Evolutionary conservation across 2,329 filamentous ascomycete genomes (phyloP), one percentile per base, ranked within the genome.

Genomic region (Fusarium transvaalense): DNA sequence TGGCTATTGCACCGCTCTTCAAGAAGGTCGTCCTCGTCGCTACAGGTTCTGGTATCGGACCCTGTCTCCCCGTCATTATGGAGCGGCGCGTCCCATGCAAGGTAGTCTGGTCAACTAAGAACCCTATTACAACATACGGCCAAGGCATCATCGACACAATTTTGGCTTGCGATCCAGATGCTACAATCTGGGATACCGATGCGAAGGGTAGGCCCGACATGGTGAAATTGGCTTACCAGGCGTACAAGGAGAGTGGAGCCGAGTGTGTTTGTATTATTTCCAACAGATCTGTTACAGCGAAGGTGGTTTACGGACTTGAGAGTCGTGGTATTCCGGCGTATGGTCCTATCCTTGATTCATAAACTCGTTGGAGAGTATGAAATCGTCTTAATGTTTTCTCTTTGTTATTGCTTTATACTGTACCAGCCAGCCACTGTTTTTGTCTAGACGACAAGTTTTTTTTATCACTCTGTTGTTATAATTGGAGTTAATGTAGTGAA

Each of bases 191-290:
- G 74, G 88, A 92, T 71, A 91, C 89, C 3, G 81, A 82, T 46
- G 75, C 78, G 34, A 79, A 79, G 17, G 88, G 87, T 0, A 80
- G 88, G 6, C 82, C 86, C 4, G 84, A 91, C 42, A 71, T 82
- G 42, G 76, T 78, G 14, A 61, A 73, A 25, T 61, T 77, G 46
- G 74, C 76, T 0, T 80, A 79, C 73, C 82, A 91, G 71, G 75
- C 88, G 6, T 79, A 81, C 7, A 78, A 87, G 34, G 82, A 85
- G 38, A 86, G 83, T 66, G 78, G 80, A 10, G 76, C 88, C 0
- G 89, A 92, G 79, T 90, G 89, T 8, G 88, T 91, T 21, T 88
- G 91, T 72, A 83, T 92, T 60, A 88, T 92, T 70, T 88, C 86
- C 55, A 92, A 92, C 74, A 84, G 86, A 52, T 81, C 74, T 43